phyloP scores from a whole-genome alignment of 2,329 filamentous ascomycete species.

The Botrytis galanthina region DNA sequence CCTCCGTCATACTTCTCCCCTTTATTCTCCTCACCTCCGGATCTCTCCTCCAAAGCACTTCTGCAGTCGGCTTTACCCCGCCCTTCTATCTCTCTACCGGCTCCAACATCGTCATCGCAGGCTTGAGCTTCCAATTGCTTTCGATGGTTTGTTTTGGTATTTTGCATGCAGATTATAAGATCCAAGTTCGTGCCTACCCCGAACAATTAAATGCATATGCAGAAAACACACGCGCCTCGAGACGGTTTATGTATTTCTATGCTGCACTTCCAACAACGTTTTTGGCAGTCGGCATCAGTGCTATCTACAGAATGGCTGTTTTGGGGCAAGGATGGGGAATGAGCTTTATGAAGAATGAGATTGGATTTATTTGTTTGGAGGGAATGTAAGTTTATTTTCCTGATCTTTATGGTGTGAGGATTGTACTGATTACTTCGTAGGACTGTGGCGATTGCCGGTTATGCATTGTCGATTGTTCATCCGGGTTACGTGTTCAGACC shows the following conservation, averaged over 20 bases:
- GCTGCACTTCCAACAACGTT: not conserved
- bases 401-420: not conserved
- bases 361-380: conserved; percentile 10
- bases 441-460: conserved; percentile 6
- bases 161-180: not conserved
- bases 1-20: not conserved
- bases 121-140: not conserved
- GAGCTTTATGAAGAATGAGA: conserved; percentile 9
- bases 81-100: not conserved
- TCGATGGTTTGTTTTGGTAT: conserved; percentile 4
- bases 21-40: not conserved
- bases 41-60: not conserved
- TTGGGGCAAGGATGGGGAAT: conserved; percentile 5
- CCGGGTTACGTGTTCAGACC: conserved; percentile 13
- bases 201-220: conserved; percentile 7
- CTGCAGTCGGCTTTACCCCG: not conserved
- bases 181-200: conserved; percentile 1
- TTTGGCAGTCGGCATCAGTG: not conserved
- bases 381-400: not conserved
- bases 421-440: not conserved
- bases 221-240: not conserved
- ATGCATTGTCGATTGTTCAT: conserved; percentile 1
- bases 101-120: not conserved
- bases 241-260: not conserved
- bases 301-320: not conserved